phyloP scores from a whole-genome alignment of 306 rosid genomes.

The Argentina anserina region DNA sequence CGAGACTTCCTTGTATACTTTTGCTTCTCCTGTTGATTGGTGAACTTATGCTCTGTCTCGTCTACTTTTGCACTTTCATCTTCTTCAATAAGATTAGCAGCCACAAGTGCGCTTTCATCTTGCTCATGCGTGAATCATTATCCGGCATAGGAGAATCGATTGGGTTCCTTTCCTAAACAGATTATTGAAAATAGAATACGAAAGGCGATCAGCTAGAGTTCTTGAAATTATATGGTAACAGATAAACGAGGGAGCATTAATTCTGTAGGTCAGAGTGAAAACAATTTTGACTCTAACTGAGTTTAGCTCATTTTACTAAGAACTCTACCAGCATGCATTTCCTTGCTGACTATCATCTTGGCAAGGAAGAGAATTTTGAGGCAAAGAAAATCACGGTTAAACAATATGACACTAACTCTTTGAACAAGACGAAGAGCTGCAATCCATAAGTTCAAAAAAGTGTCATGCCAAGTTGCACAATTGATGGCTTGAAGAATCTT shows the following conservation, averaged over 20 bases:
- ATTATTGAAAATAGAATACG: neutral
- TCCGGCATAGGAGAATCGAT: conserved; percentile 90
- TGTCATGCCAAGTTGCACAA: conserved; percentile 89
- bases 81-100: conserved; percentile 74
- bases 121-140: conserved; percentile 83
- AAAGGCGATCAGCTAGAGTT: neutral
- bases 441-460: conserved; percentile 91
- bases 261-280: neutral
- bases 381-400: neutral
- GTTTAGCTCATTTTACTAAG: neutral
- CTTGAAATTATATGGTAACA: neutral
- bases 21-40: conserved; percentile 57
- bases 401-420: conserved; percentile 42
- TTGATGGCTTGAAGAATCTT: conserved; percentile 89
- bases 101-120: too few relatives aligned
- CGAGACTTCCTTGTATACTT: conserved; percentile 54
- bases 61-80: conserved; percentile 52
- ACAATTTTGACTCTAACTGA: neutral
- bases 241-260: neutral
- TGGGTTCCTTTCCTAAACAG: conserved; percentile 80
- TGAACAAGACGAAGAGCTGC: conserved; percentile 91
- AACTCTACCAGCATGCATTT: neutral
- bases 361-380: neutral
- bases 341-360: neutral
- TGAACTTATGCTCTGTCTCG: conserved; percentile 38